Evolutionary conservation across 257 asterid genomes (phyloP).

Genomic region (Solanum pinnatisectum): DNA sequence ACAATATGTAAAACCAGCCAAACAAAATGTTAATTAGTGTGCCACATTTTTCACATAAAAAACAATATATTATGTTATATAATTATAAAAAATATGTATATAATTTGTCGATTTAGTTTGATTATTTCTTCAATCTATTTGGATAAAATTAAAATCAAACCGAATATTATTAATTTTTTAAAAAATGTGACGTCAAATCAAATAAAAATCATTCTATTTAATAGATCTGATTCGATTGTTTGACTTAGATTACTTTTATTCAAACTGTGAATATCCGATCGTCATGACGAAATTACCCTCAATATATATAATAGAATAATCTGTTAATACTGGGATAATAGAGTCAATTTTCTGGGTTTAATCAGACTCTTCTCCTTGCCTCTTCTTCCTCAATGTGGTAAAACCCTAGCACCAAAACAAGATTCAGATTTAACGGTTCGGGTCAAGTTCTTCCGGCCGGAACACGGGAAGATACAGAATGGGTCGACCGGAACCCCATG

Average conservation of each 20-base stretch:
- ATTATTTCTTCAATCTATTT: too few relatives aligned
- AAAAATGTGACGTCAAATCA: too few relatives aligned
- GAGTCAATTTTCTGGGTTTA: background rate
- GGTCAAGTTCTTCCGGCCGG: background rate
- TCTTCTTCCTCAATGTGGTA: background rate
- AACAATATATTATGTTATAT: background rate
- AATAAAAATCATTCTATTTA: too few relatives aligned
- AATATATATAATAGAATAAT: too few relatives aligned
- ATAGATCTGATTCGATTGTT: too few relatives aligned
- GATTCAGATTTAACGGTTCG: background rate
- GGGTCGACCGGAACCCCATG: slow-evolving; percentile 93
- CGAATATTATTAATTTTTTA: accelerated
- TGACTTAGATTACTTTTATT: too few relatives aligned
- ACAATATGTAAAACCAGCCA: too few relatives aligned
- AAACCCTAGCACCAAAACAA: background rate
- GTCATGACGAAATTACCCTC: background rate
- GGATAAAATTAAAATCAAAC: too few relatives aligned
- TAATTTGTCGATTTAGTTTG: background rate
- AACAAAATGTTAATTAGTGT: background rate
- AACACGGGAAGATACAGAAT: slow-evolving; percentile 2
- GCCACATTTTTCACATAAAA: background rate
- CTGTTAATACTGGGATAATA: background rate
- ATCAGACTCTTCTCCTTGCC: background rate
- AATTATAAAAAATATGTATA: too few relatives aligned
- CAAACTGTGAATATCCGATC: background rate